Percentiles rank a stretch among this genome's conserved stretches.
Conservation (phyloP, 495 filamentous ascomycete genomes). For the Penicillium soppii region DNA sequence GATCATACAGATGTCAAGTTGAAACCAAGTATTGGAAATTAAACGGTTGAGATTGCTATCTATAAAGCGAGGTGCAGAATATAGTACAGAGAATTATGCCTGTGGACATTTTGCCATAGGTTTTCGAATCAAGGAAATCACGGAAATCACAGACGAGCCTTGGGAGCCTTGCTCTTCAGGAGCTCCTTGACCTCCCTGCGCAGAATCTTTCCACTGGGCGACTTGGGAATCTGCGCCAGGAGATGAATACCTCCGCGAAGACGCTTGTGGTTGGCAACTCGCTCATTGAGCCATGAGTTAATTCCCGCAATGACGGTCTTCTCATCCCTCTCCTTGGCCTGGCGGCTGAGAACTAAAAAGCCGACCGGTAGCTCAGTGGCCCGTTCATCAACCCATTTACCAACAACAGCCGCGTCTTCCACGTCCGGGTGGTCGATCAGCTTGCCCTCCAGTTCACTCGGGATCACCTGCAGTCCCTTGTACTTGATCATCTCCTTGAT, state of each 20-base stretch:
- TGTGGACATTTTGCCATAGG: too few species aligned
- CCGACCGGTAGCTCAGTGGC: constrained; percentile 74
- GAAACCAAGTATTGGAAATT: not conserved
- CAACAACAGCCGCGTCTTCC: constrained; percentile 72
- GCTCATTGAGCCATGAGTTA: constrained; percentile 42
- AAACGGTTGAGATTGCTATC: constrained; percentile 1
- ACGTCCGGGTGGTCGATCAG: constrained; percentile 65
- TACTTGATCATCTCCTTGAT: constrained; percentile 84
- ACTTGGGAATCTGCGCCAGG: constrained; percentile 74
- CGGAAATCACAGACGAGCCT: constrained; percentile 15
- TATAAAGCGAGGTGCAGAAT: not conserved
- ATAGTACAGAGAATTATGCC: not conserved
- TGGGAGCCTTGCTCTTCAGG: constrained; percentile 19
- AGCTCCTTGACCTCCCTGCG: constrained; percentile 57
- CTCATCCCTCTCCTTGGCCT: constrained; percentile 30
- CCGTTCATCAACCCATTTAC: constrained; percentile 56
- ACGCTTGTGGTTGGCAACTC: constrained; percentile 64
- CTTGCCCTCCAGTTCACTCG: constrained; percentile 73
- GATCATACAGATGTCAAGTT: not conserved
- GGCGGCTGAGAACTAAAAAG: constrained; percentile 58
- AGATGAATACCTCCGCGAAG: constrained; percentile 74
- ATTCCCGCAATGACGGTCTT: constrained; percentile 28
- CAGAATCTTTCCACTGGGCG: constrained; percentile 75
- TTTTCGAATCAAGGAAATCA: too few species aligned
- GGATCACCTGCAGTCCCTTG: constrained; percentile 73